A percentile compares a stretch with the other conserved stretches of the same genome.
Evolutionary conservation across 2,329 filamentous ascomycete genomes (phyloP).

Genomic region (Amphichorda felina): DNA sequence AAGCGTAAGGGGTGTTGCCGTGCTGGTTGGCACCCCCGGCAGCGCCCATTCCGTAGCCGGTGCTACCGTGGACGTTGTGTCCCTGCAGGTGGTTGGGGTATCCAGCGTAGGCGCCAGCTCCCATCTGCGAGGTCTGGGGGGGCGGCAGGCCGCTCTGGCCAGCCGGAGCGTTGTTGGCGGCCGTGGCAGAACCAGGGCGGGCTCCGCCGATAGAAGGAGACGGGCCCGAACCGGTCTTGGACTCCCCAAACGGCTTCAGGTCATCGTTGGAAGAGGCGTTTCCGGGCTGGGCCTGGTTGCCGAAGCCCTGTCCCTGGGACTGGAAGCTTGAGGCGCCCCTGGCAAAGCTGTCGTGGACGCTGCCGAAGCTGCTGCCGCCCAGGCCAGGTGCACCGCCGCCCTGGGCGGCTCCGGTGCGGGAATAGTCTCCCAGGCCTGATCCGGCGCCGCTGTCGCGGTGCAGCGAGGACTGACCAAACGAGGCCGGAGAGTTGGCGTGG

Average conservation of each 20-base stretch:
- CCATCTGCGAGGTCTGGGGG: conserved; percentile 43
- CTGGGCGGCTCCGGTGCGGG: conserved; percentile 38
- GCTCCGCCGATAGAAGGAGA: conserved; percentile 44
- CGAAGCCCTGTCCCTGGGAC: conserved; percentile 42
- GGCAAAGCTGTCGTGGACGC: conserved; percentile 42
- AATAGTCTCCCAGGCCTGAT: conserved; percentile 42
- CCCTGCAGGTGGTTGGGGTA: conserved; percentile 44
- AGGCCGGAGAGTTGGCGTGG: conserved; percentile 40
- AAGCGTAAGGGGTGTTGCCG: conserved; percentile 39
- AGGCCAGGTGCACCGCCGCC: conserved; percentile 23
- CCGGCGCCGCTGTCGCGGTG: conserved; percentile 37
- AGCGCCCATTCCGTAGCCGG: conserved; percentile 41
- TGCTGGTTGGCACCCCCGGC: conserved; percentile 39
- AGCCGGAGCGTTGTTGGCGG: conserved; percentile 38
- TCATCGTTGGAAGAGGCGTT: conserved; percentile 33
- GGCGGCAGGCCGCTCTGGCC: conserved; percentile 41
- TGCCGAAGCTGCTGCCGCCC: conserved; percentile 37
- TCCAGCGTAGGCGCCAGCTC: conserved; percentile 32
- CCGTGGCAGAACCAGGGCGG: conserved; percentile 46
- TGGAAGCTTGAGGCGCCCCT: conserved; percentile 42
- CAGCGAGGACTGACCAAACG: conserved; percentile 41
- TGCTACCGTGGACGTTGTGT: conserved; percentile 40
- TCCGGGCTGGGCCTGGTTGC: conserved; percentile 33
- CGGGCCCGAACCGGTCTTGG: conserved; percentile 40
- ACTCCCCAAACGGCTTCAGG: conserved; percentile 46